A percentile compares a stretch with the other conserved stretches of the same genome.
Evolutionary conservation across 345 rosid genomes (phyloP).

Genomic region (Sonneratia alba): DNA sequence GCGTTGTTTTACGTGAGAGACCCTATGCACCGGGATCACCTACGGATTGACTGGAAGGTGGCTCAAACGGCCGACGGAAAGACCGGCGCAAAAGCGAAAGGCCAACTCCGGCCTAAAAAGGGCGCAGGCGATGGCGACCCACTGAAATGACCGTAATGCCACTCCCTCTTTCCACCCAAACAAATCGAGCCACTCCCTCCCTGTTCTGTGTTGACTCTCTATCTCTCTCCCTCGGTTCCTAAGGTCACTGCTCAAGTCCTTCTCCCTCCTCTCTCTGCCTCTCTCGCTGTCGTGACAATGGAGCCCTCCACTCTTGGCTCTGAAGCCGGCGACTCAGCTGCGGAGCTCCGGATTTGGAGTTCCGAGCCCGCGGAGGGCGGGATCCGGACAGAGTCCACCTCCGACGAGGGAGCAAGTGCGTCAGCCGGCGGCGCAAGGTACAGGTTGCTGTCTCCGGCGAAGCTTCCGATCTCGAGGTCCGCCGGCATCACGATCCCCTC

Average conservation of each 20-base stretch:
- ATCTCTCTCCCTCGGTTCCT: background rate
- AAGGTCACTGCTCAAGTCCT: background rate
- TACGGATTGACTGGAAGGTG: background rate
- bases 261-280: constrained; percentile 2
- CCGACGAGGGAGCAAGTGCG: constrained; percentile 11
- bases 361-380: constrained; percentile 24
- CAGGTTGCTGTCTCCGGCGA: constrained; percentile 93
- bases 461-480: constrained; percentile 96
- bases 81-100: background rate
- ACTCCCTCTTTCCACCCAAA: constrained; percentile 2
- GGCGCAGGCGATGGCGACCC: no score
- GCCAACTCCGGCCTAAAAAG: no score
- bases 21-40: background rate
- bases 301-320: constrained; percentile 13
- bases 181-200: no score
- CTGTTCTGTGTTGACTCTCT: constrained; percentile 2
- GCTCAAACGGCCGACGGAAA: background rate
- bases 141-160: constrained; percentile 13
- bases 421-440: constrained; percentile 61
- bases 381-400: constrained; percentile 6
- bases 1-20: background rate
- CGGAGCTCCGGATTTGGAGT: no score
- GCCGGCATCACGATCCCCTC: constrained; percentile 72
- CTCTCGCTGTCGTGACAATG: constrained; percentile 4
- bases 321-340: no score